A percentile compares a stretch with the other conserved stretches of the same genome.
Evolutionary conservation across 495 filamentous ascomycete genomes (phyloP).

Genomic region (Staphylotrichum longicolle): DNA sequence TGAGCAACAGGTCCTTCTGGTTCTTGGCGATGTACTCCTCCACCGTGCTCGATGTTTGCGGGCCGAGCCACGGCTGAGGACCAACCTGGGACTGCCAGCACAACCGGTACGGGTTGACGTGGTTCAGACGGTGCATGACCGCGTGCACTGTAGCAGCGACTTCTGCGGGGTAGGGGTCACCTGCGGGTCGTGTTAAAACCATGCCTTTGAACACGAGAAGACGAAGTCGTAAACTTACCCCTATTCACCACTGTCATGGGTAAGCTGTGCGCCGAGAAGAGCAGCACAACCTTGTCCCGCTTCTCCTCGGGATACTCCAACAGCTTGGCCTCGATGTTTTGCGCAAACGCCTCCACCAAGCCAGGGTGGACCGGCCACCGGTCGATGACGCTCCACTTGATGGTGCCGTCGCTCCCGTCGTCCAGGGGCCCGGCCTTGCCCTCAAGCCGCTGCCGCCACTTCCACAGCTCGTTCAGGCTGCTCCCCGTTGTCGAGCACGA

Average conservation of each 20-base stretch:
- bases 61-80: slow-evolving; percentile 90
- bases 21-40: slow-evolving; percentile 85
- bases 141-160: slow-evolving; percentile 97
- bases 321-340: slow-evolving; percentile 81
- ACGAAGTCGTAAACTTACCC: slow-evolving; percentile 46
- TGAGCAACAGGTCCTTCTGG: slow-evolving; percentile 83
- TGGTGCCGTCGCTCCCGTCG: slow-evolving; percentile 57
- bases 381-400: slow-evolving; percentile 97
- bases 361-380: slow-evolving; percentile 92
- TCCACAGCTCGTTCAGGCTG: slow-evolving; percentile 96
- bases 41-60: slow-evolving; percentile 87
- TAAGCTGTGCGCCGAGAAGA: slow-evolving; percentile 94
- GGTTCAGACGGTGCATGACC: slow-evolving; percentile 85
- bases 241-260: slow-evolving; percentile 96
- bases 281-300: slow-evolving; percentile 72
- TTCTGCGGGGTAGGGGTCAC: slow-evolving; percentile 94
- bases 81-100: slow-evolving; percentile 99
- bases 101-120: slow-evolving; percentile 84
- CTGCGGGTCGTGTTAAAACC: slow-evolving; percentile 36
- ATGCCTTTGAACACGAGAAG: not conserved
- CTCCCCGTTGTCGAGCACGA: slow-evolving; percentile 98
- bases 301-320: slow-evolving; percentile 77
- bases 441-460: slow-evolving; percentile 86
- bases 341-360: slow-evolving; percentile 84
- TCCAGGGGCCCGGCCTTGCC: slow-evolving; percentile 56